phyloP scores from a whole-genome alignment of 768 basidiomycete species.

The Mycena epipterygia region DNA sequence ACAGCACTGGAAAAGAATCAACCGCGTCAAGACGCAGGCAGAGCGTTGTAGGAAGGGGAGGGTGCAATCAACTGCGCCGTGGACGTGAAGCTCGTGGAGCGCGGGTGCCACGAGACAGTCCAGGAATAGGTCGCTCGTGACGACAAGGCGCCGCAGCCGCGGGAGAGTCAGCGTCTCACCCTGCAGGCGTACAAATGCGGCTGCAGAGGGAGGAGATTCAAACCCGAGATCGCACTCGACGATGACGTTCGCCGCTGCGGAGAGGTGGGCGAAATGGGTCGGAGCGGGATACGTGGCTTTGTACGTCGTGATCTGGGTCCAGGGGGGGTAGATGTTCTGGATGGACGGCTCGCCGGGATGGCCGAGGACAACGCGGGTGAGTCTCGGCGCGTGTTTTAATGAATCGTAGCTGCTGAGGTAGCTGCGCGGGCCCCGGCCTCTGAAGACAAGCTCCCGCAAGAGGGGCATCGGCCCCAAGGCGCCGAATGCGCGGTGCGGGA shows the following conservation, averaged over 20 bases:
- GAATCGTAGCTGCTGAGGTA: background rate
- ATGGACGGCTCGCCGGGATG: background rate
- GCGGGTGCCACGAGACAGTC: background rate
- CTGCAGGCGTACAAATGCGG: background rate
- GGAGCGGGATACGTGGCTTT: background rate
- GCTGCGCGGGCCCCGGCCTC: background rate
- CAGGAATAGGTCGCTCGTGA: background rate
- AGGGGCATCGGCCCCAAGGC: background rate
- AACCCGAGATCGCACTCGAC: slow-evolving; percentile 7
- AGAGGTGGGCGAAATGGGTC: background rate
- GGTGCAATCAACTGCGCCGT: background rate
- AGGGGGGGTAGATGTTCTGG: background rate
- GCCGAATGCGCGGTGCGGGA: background rate
- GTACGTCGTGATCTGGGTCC: slow-evolving; percentile 4
- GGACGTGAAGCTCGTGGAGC: background rate
- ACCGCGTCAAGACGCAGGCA: background rate
- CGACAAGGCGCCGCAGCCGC: background rate
- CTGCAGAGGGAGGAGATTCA: background rate
- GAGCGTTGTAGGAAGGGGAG: slow-evolving; percentile 2
- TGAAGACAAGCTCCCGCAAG: background rate
- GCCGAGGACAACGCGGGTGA: background rate
- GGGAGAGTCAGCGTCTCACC: background rate
- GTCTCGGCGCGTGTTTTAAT: background rate
- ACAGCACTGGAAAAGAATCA: background rate
- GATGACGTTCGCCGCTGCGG: background rate